A percentile compares a stretch with the other conserved stretches of the same genome.
Evolutionary conservation across 2,329 filamentous ascomycete species (phyloP).

Genomic region (Coniosporium tulheliwenetii): DNA sequence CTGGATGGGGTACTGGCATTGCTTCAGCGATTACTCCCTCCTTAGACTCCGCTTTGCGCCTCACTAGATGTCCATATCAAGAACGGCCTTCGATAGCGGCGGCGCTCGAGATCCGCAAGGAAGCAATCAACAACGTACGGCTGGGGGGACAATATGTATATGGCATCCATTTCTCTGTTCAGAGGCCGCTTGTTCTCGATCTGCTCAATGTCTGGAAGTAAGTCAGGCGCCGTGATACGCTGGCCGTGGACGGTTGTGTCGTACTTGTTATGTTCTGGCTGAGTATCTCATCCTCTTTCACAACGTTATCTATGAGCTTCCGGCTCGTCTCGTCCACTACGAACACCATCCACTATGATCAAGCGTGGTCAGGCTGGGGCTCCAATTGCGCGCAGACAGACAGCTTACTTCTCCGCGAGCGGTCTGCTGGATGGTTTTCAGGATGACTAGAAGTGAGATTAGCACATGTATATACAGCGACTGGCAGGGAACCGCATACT

Average conservation of each 20-base stretch:
- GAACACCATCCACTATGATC: constrained; percentile 79
- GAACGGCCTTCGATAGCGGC: constrained; percentile 63
- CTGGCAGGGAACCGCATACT: constrained; percentile 31
- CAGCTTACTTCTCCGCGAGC: constrained; percentile 50
- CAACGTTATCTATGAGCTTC: constrained; percentile 77
- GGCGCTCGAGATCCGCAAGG: constrained; percentile 77
- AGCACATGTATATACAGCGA: background rate
- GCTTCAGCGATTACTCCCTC: constrained; percentile 3
- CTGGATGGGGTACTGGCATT: constrained; percentile 46
- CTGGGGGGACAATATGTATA: constrained; percentile 79
- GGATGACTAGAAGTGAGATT: constrained; percentile 39
- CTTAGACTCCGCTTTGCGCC: constrained; percentile 7
- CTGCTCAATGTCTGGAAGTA: constrained; percentile 67
- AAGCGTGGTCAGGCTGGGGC: no score
- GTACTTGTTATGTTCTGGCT: constrained; percentile 91
- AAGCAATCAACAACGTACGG: constrained; percentile 86
- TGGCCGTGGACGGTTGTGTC: constrained; percentile 13
- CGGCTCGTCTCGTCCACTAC: constrained; percentile 73
- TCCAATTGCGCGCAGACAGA: no score
- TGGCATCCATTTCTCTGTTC: constrained; percentile 83
- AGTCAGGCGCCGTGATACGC: constrained; percentile 12
- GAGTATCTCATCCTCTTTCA: constrained; percentile 92
- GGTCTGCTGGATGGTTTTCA: constrained; percentile 60
- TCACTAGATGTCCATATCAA: constrained; percentile 69
- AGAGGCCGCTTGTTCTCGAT: constrained; percentile 74